Conservation (phyloP, 116 monocot species). For the Posidonia oceanica region DNA sequence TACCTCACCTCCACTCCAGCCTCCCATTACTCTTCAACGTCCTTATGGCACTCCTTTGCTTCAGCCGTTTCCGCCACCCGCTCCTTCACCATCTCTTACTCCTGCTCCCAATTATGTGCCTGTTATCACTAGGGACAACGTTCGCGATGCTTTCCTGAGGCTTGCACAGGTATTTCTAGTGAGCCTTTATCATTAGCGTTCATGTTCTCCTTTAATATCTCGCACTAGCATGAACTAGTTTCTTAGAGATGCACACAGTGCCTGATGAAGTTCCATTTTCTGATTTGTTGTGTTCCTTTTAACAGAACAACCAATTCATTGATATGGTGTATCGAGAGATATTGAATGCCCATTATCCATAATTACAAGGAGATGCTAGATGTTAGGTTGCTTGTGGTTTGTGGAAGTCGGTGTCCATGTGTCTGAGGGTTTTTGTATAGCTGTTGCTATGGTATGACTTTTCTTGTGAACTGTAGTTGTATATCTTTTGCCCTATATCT, state of each 20-base stretch:
- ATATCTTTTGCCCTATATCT: constrained; percentile 2
- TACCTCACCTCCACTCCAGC: constrained; percentile 52
- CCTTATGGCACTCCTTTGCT: constrained; percentile 76
- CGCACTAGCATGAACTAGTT: no score
- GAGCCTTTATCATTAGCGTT: not conserved
- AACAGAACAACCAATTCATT: constrained; percentile 50
- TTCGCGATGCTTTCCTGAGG: constrained; percentile 58
- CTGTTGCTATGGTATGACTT: constrained; percentile 2
- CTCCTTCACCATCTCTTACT: constrained; percentile 70
- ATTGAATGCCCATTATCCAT: constrained; percentile 26
- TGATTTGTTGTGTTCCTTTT: not conserved
- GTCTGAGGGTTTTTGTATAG: not conserved
- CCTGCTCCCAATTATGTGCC: constrained; percentile 31
- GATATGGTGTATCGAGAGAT: constrained; percentile 69
- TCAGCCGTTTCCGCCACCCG: constrained; percentile 88
- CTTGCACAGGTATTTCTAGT: constrained; percentile 66
- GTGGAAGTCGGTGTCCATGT: not conserved
- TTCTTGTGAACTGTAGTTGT: not conserved
- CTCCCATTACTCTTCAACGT: constrained; percentile 48
- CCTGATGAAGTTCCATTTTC: not conserved
- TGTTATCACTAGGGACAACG: constrained; percentile 67
- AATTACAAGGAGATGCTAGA: not conserved
- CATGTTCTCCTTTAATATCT: no score
- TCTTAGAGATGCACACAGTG: no score
- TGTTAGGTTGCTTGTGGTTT: not conserved